phyloP scores from a whole-genome alignment of 257 asterid genomes.

The Catharanthus roseus region DNA sequence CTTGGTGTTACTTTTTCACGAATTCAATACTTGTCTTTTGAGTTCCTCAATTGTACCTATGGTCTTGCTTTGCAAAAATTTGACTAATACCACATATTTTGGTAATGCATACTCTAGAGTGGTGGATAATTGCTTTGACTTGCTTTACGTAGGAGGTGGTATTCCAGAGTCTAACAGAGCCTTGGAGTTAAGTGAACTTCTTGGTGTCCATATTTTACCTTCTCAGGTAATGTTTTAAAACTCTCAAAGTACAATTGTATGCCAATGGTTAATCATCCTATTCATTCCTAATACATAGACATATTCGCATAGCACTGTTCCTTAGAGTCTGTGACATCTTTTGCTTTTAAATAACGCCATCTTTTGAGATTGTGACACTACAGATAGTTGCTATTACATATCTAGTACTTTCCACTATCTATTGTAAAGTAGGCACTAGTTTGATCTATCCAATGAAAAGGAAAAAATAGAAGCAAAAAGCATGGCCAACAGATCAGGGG shows the following conservation, averaged over 20 bases:
- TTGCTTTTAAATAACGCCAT: not conserved
- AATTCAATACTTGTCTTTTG: not conserved
- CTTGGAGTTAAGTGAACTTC: slow-evolving; percentile 44
- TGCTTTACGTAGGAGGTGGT: slow-evolving; percentile 49
- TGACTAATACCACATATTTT: not conserved
- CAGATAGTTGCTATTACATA: not conserved
- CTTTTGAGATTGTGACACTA: not conserved
- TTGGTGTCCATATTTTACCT: slow-evolving; percentile 45
- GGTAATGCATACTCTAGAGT: not conserved
- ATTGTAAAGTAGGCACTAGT: not conserved
- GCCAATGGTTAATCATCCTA: not conserved
- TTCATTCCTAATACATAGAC: not conserved
- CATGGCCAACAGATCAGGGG: not conserved
- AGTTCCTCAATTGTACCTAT: not conserved
- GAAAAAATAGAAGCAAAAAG: not conserved
- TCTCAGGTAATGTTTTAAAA: slow-evolving; percentile 41
- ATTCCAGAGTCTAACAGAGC: slow-evolving; percentile 61
- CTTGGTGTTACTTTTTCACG: not conserved
- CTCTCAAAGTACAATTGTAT: not conserved
- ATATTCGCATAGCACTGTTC: not conserved
- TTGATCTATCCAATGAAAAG: not conserved
- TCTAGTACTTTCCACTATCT: not conserved
- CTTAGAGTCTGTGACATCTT: too few relatives aligned
- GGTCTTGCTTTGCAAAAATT: not conserved
- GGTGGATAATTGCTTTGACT: not conserved